Base-by-base conservation (phyloP, 257 asterid genomes). In the Primulina eburnea region DNA sequence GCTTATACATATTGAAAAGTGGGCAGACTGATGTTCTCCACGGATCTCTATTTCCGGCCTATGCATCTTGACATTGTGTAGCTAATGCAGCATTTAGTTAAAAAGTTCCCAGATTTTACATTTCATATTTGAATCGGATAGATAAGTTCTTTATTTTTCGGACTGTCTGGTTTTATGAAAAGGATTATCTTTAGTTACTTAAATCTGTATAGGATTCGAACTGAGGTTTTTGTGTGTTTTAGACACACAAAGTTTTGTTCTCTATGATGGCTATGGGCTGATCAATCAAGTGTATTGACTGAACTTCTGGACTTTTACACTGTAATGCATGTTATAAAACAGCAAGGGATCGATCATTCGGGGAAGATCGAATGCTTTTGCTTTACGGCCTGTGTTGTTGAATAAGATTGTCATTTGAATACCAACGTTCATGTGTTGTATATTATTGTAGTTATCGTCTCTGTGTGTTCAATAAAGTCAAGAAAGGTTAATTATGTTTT, bases 391-490 rank as follows among this genome's bases (percentile, higher is more conserved):
- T 14, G 24, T 30, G 12, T 1, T 12, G 26, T 61, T 5, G 65
- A 61, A 5, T 16, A 61, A 9, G 11, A 61, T 30, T 8, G 14
- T 20, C 43, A 30, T 61, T 16, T 32, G 65, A 61, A 61, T 35
- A 61, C 35, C 35, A 8, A 12, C 4, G 7, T 60, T 12, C 64
- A 60, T 29, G 26, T 26, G 17, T 53, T 58, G 65, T 56, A 57
- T 38, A 35, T 33, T 11, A 69, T 26, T 57, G 37, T 69, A 53
- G 26, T 34, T 20, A 34, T 69, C 40, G 18, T 58, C 62, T 30
- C 3, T 6, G 35, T 62, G 33, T 33, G 64, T 33, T 68, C 57
- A 40, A 35, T 35, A 0, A 28, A 69, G 73, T 57, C 65, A 68
- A 68, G 7, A 56, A 24, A 17, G 35, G 57, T 56, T 21, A 32